Evolutionary conservation across 2,329 filamentous ascomycete species (phyloP).

Genomic region (Geosmithia morbida): DNA sequence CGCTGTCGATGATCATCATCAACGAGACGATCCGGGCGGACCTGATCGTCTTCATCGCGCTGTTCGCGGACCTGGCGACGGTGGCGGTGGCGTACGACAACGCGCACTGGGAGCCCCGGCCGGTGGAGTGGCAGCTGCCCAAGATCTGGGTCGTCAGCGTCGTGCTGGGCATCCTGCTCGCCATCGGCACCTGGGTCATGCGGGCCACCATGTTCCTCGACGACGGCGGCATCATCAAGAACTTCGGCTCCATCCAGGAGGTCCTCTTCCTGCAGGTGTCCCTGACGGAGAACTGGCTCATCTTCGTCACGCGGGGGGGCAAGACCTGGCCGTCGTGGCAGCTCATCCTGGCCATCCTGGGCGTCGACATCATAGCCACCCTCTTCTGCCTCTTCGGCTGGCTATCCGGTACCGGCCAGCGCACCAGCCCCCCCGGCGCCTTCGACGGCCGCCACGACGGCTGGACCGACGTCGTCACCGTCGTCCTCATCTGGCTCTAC

Average conservation of each 20-base stretch:
- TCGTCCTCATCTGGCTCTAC: conserved; percentile 51
- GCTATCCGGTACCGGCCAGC: conserved; percentile 39
- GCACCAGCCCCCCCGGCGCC: conserved; percentile 15
- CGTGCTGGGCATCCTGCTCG: conserved; percentile 53
- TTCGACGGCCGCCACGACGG: conserved; percentile 22
- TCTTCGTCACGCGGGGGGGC: conserved; percentile 62
- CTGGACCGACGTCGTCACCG: conserved; percentile 38
- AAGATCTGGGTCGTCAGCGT: conserved; percentile 71
- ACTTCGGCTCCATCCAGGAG: conserved; percentile 61
- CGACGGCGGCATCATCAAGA: conserved; percentile 60
- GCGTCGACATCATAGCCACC: conserved; percentile 57
- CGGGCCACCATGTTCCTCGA: conserved; percentile 55
- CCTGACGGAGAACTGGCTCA: conserved; percentile 65
- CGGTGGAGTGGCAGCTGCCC: conserved; percentile 67
- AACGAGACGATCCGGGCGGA: conserved; percentile 61
- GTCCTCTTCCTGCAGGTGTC: conserved; percentile 62
- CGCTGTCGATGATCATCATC: conserved; percentile 66
- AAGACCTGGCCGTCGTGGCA: conserved; percentile 65
- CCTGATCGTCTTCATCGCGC: conserved; percentile 64
- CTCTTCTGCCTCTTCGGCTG: conserved; percentile 66
- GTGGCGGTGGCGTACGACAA: conserved; percentile 71
- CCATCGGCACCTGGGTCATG: conserved; percentile 57
- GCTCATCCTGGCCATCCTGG: conserved; percentile 54
- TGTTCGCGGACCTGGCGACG: conserved; percentile 68
- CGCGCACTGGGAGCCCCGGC: conserved; percentile 59